A percentile compares a stretch with the other conserved stretches of the same genome.
Evolutionary conservation across 2,329 filamentous ascomycete species (phyloP).

Genomic region (Epichloe baconii): DNA sequence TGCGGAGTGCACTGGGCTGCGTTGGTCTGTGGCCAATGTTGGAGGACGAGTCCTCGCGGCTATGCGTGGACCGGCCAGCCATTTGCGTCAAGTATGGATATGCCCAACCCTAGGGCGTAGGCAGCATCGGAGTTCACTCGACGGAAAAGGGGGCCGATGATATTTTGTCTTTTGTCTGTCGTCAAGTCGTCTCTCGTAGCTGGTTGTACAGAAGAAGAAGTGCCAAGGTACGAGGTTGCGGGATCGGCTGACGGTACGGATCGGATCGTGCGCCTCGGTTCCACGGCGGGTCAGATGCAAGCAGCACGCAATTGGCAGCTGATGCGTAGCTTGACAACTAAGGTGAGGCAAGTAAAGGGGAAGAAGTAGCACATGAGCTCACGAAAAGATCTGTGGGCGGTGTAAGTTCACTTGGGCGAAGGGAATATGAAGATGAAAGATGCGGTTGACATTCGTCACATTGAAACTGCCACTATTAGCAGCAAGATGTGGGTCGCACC

Average conservation of each 20-base stretch:
- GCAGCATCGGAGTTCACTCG: background rate
- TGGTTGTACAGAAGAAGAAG: background rate
- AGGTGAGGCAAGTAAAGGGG: too few species aligned
- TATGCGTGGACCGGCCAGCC: conserved; percentile 15
- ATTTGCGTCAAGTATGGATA: conserved; percentile 9
- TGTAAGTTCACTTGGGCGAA: too few species aligned
- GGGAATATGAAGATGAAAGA: too few species aligned
- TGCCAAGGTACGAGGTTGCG: background rate
- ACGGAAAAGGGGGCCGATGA: background rate
- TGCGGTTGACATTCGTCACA: too few species aligned
- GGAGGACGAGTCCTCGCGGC: conserved; percentile 15
- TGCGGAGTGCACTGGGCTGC: conserved; percentile 33
- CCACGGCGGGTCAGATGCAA: too few species aligned
- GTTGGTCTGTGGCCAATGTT: conserved; percentile 25
- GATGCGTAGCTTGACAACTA: too few species aligned
- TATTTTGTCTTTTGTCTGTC: background rate
- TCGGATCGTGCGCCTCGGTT: background rate
- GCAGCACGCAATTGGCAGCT: too few species aligned
- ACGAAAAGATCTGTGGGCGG: too few species aligned
- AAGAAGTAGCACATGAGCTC: too few species aligned
- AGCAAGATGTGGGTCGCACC: too few species aligned
- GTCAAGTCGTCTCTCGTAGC: background rate
- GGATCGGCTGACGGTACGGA: background rate
- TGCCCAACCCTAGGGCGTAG: background rate
- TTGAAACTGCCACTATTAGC: too few species aligned